Conservation (phyloP, 1,284 basidiomycete species). For the Ceratobasidium sp. region DNA sequence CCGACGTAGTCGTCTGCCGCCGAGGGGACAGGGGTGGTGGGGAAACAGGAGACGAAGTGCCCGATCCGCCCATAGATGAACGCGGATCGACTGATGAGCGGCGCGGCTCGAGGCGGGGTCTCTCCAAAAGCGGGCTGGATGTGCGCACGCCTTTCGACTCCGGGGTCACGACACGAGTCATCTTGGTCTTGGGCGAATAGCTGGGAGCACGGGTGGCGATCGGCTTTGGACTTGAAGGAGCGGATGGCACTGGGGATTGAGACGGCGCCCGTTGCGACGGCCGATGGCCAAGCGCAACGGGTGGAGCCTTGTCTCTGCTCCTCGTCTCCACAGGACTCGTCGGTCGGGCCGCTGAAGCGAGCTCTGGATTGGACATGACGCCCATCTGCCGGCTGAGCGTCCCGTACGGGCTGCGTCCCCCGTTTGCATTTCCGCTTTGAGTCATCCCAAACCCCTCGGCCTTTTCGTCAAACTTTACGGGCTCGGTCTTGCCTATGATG, state of each 20-base stretch:
- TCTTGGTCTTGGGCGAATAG: slow-evolving; percentile 45
- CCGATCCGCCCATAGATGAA: slow-evolving; percentile 1
- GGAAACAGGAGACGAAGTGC: slow-evolving; percentile 43
- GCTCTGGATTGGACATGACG: slow-evolving; percentile 35
- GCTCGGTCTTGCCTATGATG: slow-evolving; percentile 36
- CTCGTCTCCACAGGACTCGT: slow-evolving; percentile 2
- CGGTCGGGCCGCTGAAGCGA: slow-evolving; percentile 28
- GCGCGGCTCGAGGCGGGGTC: slow-evolving; percentile 12
- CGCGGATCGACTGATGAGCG: slow-evolving; percentile 6
- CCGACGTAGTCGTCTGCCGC: slow-evolving; percentile 9
- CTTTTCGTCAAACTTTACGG: slow-evolving; percentile 33
- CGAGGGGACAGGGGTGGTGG: slow-evolving; percentile 57
- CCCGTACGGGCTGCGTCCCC: slow-evolving; percentile 34
- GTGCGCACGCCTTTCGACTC: slow-evolving; percentile 44
- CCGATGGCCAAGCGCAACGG: slow-evolving; percentile 25
- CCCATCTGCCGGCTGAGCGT: slow-evolving; percentile 32
- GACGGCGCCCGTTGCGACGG: slow-evolving; percentile 43
- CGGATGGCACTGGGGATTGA: slow-evolving; percentile 45
- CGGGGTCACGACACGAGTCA: slow-evolving; percentile 47
- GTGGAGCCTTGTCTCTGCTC: slow-evolving; percentile 9
- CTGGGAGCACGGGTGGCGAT: slow-evolving; percentile 45
- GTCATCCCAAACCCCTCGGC: slow-evolving; percentile 26
- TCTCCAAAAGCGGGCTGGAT: slow-evolving; percentile 33
- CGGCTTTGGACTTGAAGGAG: slow-evolving; percentile 48
- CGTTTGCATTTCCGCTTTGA: slow-evolving; percentile 28